Conservation (phyloP, 148 eudicot species). For the Persicaria tinctoria region DNA sequence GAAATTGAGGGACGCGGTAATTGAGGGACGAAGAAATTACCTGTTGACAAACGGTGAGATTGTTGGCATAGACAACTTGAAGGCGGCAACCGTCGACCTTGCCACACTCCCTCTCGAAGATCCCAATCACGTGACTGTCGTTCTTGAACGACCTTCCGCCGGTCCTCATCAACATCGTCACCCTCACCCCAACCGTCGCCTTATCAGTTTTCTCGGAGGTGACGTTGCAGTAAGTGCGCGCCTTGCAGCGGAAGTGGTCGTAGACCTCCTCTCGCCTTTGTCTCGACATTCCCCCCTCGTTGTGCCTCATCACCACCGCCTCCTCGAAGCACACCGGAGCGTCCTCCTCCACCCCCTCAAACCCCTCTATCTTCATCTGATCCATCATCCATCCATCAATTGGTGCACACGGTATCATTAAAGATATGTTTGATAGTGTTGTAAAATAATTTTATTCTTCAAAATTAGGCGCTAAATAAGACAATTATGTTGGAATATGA, state of each 20-base stretch:
- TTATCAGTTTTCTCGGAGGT: not conserved
- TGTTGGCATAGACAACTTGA: slow-evolving; percentile 36
- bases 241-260: not conserved
- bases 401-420: too few relatives aligned
- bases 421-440: too few relatives aligned
- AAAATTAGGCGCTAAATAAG: too few relatives aligned
- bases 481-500: too few relatives aligned
- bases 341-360: not conserved
- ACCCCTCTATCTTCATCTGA: not conserved
- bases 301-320: not conserved
- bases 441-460: too few relatives aligned
- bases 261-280: not conserved
- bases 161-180: slow-evolving; percentile 1
- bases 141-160: not conserved
- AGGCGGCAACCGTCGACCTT: slow-evolving; percentile 41
- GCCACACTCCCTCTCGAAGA: slow-evolving; percentile 44
- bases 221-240: not conserved
- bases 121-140: slow-evolving; percentile 22
- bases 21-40: slow-evolving; percentile 18
- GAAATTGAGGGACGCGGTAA: too few relatives aligned
- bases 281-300: not conserved
- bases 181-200: not conserved
- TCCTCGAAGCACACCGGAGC: not conserved
- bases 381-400: too few relatives aligned
- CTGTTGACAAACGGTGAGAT: slow-evolving; percentile 78